Evolutionary conservation across 2,329 filamentous ascomycete species (phyloP), one percentile per base, ranked within the genome.

Genomic region (Aspergillus sp.): DNA sequence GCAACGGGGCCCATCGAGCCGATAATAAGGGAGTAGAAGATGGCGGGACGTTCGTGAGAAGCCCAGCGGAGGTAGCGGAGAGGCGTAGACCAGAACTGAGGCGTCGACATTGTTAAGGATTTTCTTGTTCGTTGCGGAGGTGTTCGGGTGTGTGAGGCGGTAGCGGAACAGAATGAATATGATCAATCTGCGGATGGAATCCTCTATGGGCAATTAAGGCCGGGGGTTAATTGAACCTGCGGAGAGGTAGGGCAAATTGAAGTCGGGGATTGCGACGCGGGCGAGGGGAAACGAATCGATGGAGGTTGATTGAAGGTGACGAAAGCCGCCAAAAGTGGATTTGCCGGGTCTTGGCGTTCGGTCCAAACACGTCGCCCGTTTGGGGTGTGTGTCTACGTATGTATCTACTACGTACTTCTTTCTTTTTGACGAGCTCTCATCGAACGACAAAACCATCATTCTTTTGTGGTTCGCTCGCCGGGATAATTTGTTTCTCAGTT

Each of bases 11-110:
- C 92, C 58, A 87, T 71, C 65, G 79, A 81, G 69, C 91, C 94
- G 67, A 98, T 81, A 60, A 91, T 74, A 72, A 91, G 81, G 70
- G 91, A 92, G 85, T 88, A 98, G 84, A 97, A 96, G 81, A 92
- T 90, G 61, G 92, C 92, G 55, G 95, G 95, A 77, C 90, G 91
- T 79, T 95, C 89, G 80, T 92, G 89, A 54, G 91, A 85, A 56
- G 92, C 88, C 92, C 93, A 98, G 79, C 89, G 89, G 72, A 91
- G 80, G 87, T 97, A 98, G 71, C 88, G 88, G 76, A 96, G 73
- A 66, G 95, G 95, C 61, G 86, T 84, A 67, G 87, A 85, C 87
- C 90, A 97, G 89, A 99, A 97, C 72, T 84, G 83, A 70, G 92
- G 89, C 58, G 85, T 83, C 62, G 84, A 76, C 80, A 82, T 81